These are phyloP conservation scores for Chiua sp. DNA, from an alignment of 1,284 basidiomycete species.

Conservation along the genomic window DNA sequence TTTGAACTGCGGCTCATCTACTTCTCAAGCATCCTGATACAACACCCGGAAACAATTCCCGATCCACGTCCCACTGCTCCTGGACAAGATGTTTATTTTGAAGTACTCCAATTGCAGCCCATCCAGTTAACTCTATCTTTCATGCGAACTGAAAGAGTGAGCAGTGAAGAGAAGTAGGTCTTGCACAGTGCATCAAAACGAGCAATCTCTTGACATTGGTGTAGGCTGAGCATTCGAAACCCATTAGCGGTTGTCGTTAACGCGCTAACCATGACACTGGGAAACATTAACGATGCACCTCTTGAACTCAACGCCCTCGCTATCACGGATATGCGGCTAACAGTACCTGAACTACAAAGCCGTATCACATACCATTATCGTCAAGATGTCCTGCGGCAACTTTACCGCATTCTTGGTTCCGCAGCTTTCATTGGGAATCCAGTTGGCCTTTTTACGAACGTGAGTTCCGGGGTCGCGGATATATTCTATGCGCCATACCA, in stretches of 20 bases:
- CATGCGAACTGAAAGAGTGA: conserved; percentile 95
- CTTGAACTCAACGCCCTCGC: conserved; percentile 94
- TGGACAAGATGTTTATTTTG: conserved; percentile 92
- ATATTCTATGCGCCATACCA: conserved; percentile 99
- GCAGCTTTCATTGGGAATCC: conserved; percentile 96
- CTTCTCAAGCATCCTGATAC: conserved; percentile 71
- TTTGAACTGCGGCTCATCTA: conserved; percentile 9
- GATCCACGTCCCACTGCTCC: conserved; percentile 74
- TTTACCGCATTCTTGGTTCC: conserved; percentile 96
- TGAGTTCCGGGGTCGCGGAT: conserved; percentile 98
- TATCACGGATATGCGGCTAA: conserved; percentile 94
- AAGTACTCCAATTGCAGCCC: conserved; percentile 97
- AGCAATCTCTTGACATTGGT: conserved; percentile 11
- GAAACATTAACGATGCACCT: conserved; percentile 98
- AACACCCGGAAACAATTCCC: conserved; percentile 76
- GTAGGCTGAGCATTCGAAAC: conserved; percentile 83
- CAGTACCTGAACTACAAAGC: conserved; percentile 82
- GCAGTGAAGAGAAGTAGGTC: conserved; percentile 89
- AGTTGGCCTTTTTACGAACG: conserved; percentile 97
- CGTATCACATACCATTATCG: conserved; percentile 94
- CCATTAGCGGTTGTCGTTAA: conserved; percentile 95
- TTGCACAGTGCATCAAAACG: neutral
- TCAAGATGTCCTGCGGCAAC: conserved; percentile 92
- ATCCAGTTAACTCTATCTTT: conserved; percentile 94
- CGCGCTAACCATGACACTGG: conserved; percentile 95